Base-by-base conservation (phyloP, 2,329 filamentous ascomycete genomes). In the Xylariaceae sp. region DNA sequence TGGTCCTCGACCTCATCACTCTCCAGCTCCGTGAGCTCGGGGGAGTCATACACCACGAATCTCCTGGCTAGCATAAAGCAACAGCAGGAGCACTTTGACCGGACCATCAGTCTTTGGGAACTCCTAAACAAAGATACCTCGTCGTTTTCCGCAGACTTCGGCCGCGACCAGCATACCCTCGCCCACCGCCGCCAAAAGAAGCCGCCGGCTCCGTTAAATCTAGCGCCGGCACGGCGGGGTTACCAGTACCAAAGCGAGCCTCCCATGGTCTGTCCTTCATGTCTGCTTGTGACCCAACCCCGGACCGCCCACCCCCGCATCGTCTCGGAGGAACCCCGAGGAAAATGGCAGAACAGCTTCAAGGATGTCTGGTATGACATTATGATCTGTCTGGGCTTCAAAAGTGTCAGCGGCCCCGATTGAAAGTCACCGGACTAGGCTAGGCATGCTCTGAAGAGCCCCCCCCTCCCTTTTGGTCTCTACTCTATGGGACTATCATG, bases 341-440 rank as follows among this genome's bases (percentile, higher is more conserved):
- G 42, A 40, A 50, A 37, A 1, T 53, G 19, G 11, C n/a, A 27
- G 5, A 26, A 3, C 1, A 1, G 6, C 2, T 37, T 52, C 2
- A 35, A 12, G 32, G 32, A 48, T 1, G 2, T 50, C 0, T 59
- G 54, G 51, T 6, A 51, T 19, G 30, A 0, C 5, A 43, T 59
- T 50, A 32, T 54, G 12, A 45, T 45, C 2, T 58, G 44, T 34
- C 26, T 59, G 1, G 52, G 57, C 2, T 41, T 26, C 27, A 60
- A 42, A 52, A 45, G 41, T n/a, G 43, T 45, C 6, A 29, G 31
- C 8, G 47, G 41, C 11, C 30, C 26, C 11, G 39, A 60, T 39
- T 60, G 44, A 55, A 31, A 44, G 4, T 41, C 19, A 41, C 34
- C 19, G 2, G 26, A 12, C 27, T 26, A 19, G 19, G 4, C 39